phyloP scores from a whole-genome alignment of 495 filamentous ascomycete genomes.

The Poronia punctata region DNA sequence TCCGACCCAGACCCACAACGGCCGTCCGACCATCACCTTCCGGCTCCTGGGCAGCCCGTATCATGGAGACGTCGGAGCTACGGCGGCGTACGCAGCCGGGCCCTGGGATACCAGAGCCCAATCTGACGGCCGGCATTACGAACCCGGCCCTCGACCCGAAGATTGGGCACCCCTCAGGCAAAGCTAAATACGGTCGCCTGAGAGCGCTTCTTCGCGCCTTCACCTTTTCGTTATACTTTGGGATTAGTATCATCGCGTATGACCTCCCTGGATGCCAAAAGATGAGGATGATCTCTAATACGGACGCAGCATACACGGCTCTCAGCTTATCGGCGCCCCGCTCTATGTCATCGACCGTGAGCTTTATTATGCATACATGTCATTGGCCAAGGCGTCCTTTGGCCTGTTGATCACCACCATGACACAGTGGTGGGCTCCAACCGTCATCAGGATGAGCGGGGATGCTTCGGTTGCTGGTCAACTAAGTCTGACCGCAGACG shows the following conservation, averaged over 20 bases:
- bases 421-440: constrained; percentile 78
- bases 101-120: constrained; percentile 5
- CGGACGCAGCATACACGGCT: constrained; percentile 47
- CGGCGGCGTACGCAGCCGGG: constrained; percentile 33
- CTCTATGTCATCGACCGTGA: constrained; percentile 64
- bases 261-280: constrained; percentile 8
- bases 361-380: constrained; percentile 71
- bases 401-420: constrained; percentile 66
- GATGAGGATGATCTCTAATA: constrained; percentile 5
- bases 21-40: neutral
- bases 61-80: constrained; percentile 37
- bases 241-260: constrained; percentile 44
- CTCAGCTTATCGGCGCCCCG: constrained; percentile 62
- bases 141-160: constrained; percentile 19
- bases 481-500: constrained; percentile 55
- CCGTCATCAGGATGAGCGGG: constrained; percentile 66
- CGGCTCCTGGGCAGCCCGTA: constrained; percentile 2
- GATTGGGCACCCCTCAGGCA: constrained; percentile 53
- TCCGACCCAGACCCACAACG: neutral
- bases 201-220: constrained; percentile 60
- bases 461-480: constrained; percentile 66
- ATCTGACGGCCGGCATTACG: constrained; percentile 26
- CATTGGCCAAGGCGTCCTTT: constrained; percentile 68
- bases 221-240: constrained; percentile 58
- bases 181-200: constrained; percentile 59